Base-by-base conservation (phyloP, 208 protist species). In the Trypanosoma cruzi region DNA sequence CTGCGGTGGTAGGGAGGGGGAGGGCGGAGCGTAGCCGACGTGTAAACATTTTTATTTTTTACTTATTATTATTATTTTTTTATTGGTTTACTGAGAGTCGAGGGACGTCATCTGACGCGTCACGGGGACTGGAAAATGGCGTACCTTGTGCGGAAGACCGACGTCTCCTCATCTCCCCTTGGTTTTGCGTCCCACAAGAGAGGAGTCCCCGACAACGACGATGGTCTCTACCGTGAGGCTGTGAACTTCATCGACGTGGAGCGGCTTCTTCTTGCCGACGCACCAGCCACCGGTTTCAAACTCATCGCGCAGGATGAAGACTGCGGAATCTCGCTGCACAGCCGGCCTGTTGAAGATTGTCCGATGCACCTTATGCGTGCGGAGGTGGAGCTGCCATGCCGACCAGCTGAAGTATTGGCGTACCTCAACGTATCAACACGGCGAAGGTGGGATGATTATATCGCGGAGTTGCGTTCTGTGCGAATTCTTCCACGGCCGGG, bases 321-420 rank as follows among this genome's bases (percentile, higher is more conserved):
- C 20, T 76, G 67, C 28, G 82, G 79, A 18, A 81, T 88, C 32
- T 64, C 61, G 13, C 57, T 94, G 24, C 86, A 79, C 75, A 94
- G 85, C 46, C 59, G 83, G 18, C 78, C 85, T 0, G 82, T 90
- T 10, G 78, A 84, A 64, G 57, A 80, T 29, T 89, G 71, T 32
- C 80, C 86, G 16, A 83, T 95, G 37, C 84, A 91, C 50, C 55
- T 95, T 37, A 92, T 95, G 84, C 82, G 84, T 18, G 84, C 82
- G n/a, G 76, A 79, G 49, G 80, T 68, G 29, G 59, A 82, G 32
- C 79, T 95, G 59, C 89, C 89, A 8, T 95, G 84, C 62, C 26
- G 73, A 14, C 74, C 84, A 1, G 48, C 55, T 1, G 75, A 82
- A 20, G 58, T 92, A 50, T 72, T 92, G 48, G 66, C 66, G 42